Conservation (phyloP, 2,329 filamentous ascomycete species). For the Botrytis porri region DNA sequence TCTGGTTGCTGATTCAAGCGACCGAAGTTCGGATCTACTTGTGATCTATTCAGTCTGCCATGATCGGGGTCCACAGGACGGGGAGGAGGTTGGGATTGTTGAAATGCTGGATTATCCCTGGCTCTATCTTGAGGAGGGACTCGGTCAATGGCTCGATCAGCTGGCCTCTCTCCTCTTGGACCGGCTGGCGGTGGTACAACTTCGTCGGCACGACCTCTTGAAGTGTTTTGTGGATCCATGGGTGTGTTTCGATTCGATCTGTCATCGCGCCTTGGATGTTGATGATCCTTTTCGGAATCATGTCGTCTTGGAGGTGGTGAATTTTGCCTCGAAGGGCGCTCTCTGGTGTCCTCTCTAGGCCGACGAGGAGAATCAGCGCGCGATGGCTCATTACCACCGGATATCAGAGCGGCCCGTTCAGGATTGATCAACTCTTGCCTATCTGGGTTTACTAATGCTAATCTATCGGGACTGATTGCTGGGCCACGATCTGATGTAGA, state of each 20-base stretch:
- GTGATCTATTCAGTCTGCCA: conserved; percentile 44
- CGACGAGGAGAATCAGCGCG: conserved; percentile 36
- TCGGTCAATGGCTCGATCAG: conserved; percentile 48
- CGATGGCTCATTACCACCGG: conserved; percentile 30
- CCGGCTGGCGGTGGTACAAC: conserved; percentile 35
- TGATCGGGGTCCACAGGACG: conserved; percentile 49
- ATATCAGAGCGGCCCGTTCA: conserved; percentile 38
- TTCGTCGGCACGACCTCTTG: conserved; percentile 32
- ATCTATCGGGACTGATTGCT: conserved; percentile 28
- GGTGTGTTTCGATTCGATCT: conserved; percentile 26
- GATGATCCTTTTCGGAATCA: conserved; percentile 41
- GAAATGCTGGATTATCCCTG: conserved; percentile 39
- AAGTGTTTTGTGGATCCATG: conserved; percentile 26
- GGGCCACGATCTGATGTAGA: conserved; percentile 30
- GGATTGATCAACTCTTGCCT: conserved; percentile 38
- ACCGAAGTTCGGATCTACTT: conserved; percentile 61
- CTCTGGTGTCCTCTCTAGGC: conserved; percentile 35
- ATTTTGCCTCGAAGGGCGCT: conserved; percentile 40
- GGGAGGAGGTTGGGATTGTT: conserved; percentile 37
- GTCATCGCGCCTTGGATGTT: conserved; percentile 36
- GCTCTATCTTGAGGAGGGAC: conserved; percentile 40
- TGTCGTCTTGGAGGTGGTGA: conserved; percentile 56
- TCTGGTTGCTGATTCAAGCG: conserved; percentile 54
- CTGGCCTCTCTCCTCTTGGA: conserved; percentile 41
- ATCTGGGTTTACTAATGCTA: conserved; percentile 32